phyloP scores from a whole-genome alignment of 1,284 basidiomycete species.

The Macrocybe sp. region DNA sequence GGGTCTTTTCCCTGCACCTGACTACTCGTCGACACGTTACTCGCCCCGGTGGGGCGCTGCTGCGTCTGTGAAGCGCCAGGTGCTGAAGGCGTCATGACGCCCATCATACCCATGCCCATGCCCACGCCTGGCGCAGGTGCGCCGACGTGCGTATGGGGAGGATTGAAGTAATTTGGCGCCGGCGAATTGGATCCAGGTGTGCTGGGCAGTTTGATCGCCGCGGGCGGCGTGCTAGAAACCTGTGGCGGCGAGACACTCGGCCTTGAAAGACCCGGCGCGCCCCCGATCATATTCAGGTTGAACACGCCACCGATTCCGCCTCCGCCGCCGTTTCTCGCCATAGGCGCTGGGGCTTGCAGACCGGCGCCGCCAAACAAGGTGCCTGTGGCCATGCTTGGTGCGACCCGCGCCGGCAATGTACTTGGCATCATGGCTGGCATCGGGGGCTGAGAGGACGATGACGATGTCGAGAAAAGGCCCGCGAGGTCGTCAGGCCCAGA shows the following conservation, averaged over 20 bases:
- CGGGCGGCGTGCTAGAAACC: conserved; percentile 29
- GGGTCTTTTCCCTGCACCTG: conserved; percentile 63
- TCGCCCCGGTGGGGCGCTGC: conserved; percentile 9
- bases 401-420: conserved; percentile 2
- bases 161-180: conserved; percentile 24
- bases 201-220: conserved; percentile 47
- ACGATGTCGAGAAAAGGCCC: conserved; percentile 42
- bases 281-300: conserved; percentile 10
- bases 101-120: conserved; percentile 20
- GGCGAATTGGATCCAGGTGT: conserved; percentile 31
- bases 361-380: too few species aligned
- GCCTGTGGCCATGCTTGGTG: background rate
- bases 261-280: conserved; percentile 14
- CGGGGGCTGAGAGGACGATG: conserved; percentile 5
- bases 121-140: conserved; percentile 12
- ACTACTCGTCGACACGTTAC: conserved; percentile 3
- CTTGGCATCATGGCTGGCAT: conserved; percentile 9
- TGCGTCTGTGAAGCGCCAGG: conserved; percentile 14
- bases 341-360: conserved; percentile 10
- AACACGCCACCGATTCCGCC: conserved; percentile 10
- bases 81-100: conserved; percentile 9
- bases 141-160: conserved; percentile 5
- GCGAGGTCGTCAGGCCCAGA: conserved; percentile 49
- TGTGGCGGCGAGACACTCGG: conserved; percentile 18
- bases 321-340: conserved; percentile 13